A percentile compares a stretch with the other conserved stretches of the same genome.
These are phyloP conservation scores for Pythium dissimile DNA, from an alignment of 352 stramenopile genomes.

Conservation along the genomic window DNA sequence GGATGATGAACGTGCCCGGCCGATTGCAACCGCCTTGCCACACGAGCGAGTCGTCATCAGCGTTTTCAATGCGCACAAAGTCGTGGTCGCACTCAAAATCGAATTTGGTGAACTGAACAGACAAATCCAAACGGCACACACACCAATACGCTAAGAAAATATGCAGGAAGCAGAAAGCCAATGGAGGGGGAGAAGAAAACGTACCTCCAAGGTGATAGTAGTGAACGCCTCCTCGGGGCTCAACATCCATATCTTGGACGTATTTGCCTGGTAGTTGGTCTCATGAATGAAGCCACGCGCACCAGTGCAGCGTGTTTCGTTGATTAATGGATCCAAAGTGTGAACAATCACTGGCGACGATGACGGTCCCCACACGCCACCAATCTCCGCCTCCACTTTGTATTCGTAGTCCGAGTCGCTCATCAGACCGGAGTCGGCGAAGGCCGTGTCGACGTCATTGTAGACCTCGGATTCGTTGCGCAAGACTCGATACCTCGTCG, in stretches of 20 bases:
- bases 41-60: slow-evolving; percentile 20
- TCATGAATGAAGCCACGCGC: slow-evolving; percentile 28
- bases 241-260: slow-evolving; percentile 36
- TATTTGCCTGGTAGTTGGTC: slow-evolving; percentile 33
- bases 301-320: slow-evolving; percentile 21
- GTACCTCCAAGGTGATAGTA: slow-evolving; percentile 22
- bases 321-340: not conserved
- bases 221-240: slow-evolving; percentile 9
- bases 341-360: not conserved
- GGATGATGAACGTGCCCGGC: slow-evolving; percentile 34
- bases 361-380: not conserved
- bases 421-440: slow-evolving; percentile 6
- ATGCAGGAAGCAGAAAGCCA: too few species aligned
- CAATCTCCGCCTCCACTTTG: slow-evolving; percentile 3
- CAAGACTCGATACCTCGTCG: slow-evolving; percentile 35
- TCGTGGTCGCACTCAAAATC: slow-evolving; percentile 74
- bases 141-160: too few species aligned
- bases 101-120: slow-evolving; percentile 36
- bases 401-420: slow-evolving; percentile 6
- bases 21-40: slow-evolving; percentile 59
- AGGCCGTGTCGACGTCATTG: slow-evolving; percentile 1
- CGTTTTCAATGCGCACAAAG: slow-evolving; percentile 37
- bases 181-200: not conserved
- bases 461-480: slow-evolving; percentile 25
- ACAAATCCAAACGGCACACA: not conserved